Evolutionary conservation across 2,329 filamentous ascomycete species (phyloP).

Genomic region (Didymella lethalis): DNA sequence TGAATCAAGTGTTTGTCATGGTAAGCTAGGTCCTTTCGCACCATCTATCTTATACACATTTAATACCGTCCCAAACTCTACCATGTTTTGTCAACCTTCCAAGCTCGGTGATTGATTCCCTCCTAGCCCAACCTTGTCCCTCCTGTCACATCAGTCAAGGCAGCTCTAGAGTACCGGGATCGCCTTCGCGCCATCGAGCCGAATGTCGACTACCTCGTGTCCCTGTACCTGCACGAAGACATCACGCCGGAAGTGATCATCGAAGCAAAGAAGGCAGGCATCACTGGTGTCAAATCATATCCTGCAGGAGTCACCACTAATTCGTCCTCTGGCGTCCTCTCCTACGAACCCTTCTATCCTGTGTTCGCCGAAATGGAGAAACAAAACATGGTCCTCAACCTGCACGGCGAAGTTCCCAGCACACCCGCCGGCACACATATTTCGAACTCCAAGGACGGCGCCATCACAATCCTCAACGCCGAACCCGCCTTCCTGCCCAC

Average conservation of each 20-base stretch:
- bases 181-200: slow-evolving; percentile 56
- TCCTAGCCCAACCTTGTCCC: slow-evolving; percentile 59
- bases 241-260: slow-evolving; percentile 66
- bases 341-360: slow-evolving; percentile 74
- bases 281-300: slow-evolving; percentile 77
- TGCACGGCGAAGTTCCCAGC: slow-evolving; percentile 87
- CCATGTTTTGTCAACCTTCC: not conserved
- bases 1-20: slow-evolving; percentile 64
- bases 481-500: slow-evolving; percentile 84
- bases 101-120: slow-evolving; percentile 7
- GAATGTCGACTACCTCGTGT: slow-evolving; percentile 61
- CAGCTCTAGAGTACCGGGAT: slow-evolving; percentile 57
- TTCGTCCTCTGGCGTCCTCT: slow-evolving; percentile 71
- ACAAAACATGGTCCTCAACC: slow-evolving; percentile 82
- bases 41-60: not conserved
- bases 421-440: slow-evolving; percentile 44
- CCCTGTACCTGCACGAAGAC: slow-evolving; percentile 59
- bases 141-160: slow-evolving; percentile 58
- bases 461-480: slow-evolving; percentile 65
- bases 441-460: slow-evolving; percentile 19
- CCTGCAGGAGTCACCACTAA: slow-evolving; percentile 60
- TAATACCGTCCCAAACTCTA: not conserved
- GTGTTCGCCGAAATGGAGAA: slow-evolving; percentile 91
- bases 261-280: slow-evolving; percentile 75
- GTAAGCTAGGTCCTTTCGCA: slow-evolving; percentile 41